Evolutionary conservation across 1,284 basidiomycete species (phyloP), one percentile per base, ranked within the genome.

Genomic region (Fomitopsis betulina): DNA sequence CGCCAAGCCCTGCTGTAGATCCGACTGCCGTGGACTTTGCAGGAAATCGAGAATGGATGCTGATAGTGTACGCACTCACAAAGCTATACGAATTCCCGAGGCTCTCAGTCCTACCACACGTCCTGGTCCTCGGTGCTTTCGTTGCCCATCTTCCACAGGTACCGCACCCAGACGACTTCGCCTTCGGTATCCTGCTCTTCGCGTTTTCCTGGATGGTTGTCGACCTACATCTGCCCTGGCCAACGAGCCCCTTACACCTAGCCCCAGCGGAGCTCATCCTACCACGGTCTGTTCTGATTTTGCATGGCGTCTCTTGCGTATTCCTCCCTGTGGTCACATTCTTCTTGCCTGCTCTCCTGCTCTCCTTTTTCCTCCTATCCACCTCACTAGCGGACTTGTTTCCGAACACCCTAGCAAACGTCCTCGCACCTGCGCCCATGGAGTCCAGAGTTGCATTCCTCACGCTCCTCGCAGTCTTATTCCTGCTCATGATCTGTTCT

Each of bases 301-400:
- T 65, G 53, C 67, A 71, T 45, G 72, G 76, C 17, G 58, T 80
- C 25, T 65, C 66, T 1, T 68, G 67, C 19, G 68, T 78, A n/a
- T 64, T 79, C 55, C 59, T 71, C 19, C 79, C 81, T 2, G 67
- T 75, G 7, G 53, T 78, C 13, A 49, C 75, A 7, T 82, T 80
- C 65, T 82, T 81, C 67, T 60, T 80, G 10, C 83, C 83, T 0
- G 71, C 73, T 5, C 64, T 80, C 25, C 49, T 82, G 17, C 53
- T 80, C 12, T 69, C 76, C 7, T 64, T 72, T n/a, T 75, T 75
- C 62, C 68, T 83, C 37, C 66, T 80, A 39, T 81, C 77, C 4
- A 65, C 70, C 19, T 77, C 78, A 0, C 64, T 81, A 12, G 65
- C 63, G 17, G 76, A 78, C 59, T 70, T 69, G 9, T 68, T 73